Conservation (phyloP, 2,329 filamentous ascomycete species). For the Fulvia fulva region DNA sequence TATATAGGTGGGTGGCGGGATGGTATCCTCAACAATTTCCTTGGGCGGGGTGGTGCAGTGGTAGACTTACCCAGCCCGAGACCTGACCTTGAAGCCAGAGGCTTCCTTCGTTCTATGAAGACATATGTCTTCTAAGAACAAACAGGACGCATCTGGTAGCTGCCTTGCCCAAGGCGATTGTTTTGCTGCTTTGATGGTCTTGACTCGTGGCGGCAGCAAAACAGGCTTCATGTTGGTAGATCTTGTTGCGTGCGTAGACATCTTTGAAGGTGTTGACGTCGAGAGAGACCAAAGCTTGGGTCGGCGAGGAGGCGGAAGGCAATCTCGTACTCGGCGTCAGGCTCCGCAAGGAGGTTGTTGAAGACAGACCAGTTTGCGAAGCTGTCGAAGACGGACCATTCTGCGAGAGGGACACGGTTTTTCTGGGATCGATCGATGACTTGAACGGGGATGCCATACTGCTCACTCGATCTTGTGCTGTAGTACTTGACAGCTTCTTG, state of each 20-base stretch:
- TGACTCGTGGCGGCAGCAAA: too few relatives aligned
- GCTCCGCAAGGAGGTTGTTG: constrained; percentile 87
- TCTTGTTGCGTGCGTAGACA: constrained; percentile 84
- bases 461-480: constrained; percentile 97
- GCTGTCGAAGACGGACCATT: constrained; percentile 88
- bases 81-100: not conserved
- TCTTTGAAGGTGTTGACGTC: constrained; percentile 85
- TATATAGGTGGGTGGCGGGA: not conserved
- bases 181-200: too few relatives aligned
- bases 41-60: not conserved
- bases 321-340: constrained; percentile 98
- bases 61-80: not conserved
- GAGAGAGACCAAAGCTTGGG: constrained; percentile 74
- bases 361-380: too few relatives aligned
- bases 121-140: not conserved
- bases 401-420: constrained; percentile 71
- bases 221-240: too few relatives aligned
- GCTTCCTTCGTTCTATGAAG: not conserved
- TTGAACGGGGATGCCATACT: constrained; percentile 88
- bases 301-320: constrained; percentile 95
- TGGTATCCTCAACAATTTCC: not conserved
- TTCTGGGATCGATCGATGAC: constrained; percentile 76
- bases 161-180: too few relatives aligned
- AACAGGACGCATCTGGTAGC: not conserved
- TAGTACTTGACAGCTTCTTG: constrained; percentile 19